A percentile compares a stretch with the other conserved stretches of the same genome.
These are phyloP conservation scores for Verticillium longisporum DNA, from an alignment of 2,329 filamentous ascomycete genomes.

Conservation along the genomic window DNA sequence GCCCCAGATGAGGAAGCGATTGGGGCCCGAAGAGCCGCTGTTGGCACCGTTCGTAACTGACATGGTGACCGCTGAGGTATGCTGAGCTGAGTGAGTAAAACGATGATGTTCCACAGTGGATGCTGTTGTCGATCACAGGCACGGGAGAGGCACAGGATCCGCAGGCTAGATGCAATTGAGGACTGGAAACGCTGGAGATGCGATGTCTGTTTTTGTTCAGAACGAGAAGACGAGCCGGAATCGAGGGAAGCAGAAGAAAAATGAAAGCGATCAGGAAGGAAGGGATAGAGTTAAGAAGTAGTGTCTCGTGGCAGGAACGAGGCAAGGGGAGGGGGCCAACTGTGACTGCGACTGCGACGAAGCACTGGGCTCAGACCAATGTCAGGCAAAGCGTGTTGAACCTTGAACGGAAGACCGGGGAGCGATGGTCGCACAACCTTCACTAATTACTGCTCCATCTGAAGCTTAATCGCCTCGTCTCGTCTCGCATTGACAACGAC, in stretches of 20 bases:
- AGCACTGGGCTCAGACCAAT: background rate
- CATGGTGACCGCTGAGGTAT: background rate
- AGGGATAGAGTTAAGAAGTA: background rate
- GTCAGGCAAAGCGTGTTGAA: background rate
- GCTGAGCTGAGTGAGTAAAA: background rate
- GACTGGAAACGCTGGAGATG: background rate
- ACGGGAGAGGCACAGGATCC: background rate
- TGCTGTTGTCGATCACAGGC: background rate
- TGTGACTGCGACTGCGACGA: background rate
- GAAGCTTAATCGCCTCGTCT: background rate
- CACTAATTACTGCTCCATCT: background rate
- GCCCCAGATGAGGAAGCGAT: constrained; percentile 58
- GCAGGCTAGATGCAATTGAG: background rate
- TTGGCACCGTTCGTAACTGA: constrained; percentile 11
- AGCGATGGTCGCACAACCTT: background rate
- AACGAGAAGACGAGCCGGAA: background rate
- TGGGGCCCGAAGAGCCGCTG: constrained; percentile 16
- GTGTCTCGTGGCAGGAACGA: background rate
- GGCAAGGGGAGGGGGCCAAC: background rate
- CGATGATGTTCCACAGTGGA: background rate
- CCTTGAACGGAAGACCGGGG: background rate
- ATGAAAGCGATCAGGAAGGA: background rate
- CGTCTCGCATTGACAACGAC: background rate
- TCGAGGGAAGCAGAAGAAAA: background rate
- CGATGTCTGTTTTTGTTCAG: background rate